Base-by-base conservation (phyloP, 305 asterid species). In the Andrographis paniculata region DNA sequence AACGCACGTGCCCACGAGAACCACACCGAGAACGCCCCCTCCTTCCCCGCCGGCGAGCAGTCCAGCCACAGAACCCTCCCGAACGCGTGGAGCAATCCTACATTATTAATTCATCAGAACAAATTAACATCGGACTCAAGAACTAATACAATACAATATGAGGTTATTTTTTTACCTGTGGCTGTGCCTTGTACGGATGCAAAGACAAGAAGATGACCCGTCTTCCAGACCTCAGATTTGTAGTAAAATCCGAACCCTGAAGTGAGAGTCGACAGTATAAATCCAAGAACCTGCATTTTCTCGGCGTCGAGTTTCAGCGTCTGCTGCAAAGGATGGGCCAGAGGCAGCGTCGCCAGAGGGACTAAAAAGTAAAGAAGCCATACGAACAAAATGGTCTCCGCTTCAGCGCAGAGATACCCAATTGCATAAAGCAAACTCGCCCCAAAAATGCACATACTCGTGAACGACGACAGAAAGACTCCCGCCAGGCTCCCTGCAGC, bases 281-380 rank as follows among this genome's bases (percentile, higher is more conserved):
- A 70, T 1, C 94, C 96, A 9, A 87, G 67, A 62, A 87, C 83
- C 70, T 83, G 94, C 93, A 87, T 78, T 75, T 87, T 87, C 64
- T 80, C 85, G 0, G 93, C 94, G 45, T 83, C 94, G 3, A 76
- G 66, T 38, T 66, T 78, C 63, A 83, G 69, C 18, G 68, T 15
- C 44, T 67, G 79, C 76, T 80, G 93, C 58, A 83, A 47, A 3
- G 83, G 91, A 53, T 78, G 96, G 0, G 66, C 62, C 5, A 74
- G n/a, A 0, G 94, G 96, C 49, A 87, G 93, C 39, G 91, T 72
- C 3, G 78, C 17, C 48, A 87, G 57, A 51, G 96, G 96, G 53
- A 78, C 65, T 68, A 80, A 44, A 73, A 87, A 87, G 64, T 87
- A 78, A 1, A 74, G 57, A 9, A 87, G 72, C 93, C 84, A 83